A percentile compares a stretch with the other conserved stretches of the same genome.
These are phyloP conservation scores for Laetiporus sulphureus DNA, from an alignment of 1,284 basidiomycete species.

Conservation along the genomic window DNA sequence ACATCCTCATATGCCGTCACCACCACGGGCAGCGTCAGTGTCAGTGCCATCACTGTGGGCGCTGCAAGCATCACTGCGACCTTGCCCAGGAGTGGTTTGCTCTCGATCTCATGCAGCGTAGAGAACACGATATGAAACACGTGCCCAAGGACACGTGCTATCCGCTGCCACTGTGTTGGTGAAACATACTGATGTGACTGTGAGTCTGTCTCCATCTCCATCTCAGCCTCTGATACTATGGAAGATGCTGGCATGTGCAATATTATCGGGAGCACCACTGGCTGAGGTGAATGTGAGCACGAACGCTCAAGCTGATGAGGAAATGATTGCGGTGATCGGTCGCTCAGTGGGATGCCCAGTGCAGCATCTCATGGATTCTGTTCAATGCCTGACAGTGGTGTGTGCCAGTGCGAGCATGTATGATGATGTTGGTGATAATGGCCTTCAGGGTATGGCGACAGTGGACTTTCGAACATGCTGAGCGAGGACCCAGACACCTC, in stretches of 20 bases:
- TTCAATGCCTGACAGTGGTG: slow-evolving; percentile 15
- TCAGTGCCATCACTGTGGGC: slow-evolving; percentile 83
- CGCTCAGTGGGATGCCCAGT: slow-evolving; percentile 42
- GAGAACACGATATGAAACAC: slow-evolving; percentile 75
- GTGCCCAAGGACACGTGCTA: slow-evolving; percentile 32
- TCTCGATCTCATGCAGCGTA: slow-evolving; percentile 70
- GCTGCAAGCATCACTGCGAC: slow-evolving; percentile 76
- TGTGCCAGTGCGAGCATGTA: slow-evolving; percentile 25
- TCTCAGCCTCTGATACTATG: slow-evolving; percentile 16
- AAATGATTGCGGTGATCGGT: slow-evolving; percentile 32
- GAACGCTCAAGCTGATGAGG: slow-evolving; percentile 24
- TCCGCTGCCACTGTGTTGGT: slow-evolving; percentile 34
- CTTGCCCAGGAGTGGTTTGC: slow-evolving; percentile 70
- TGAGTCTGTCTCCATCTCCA: slow-evolving; percentile 32
- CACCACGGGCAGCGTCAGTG: slow-evolving; percentile 88
- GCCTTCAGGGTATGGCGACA: slow-evolving; percentile 67
- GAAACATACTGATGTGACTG: slow-evolving; percentile 38
- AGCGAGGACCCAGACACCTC: slow-evolving; percentile 54
- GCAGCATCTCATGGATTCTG: slow-evolving; percentile 43
- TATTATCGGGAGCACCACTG: slow-evolving; percentile 43
- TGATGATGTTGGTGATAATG: slow-evolving; percentile 46
- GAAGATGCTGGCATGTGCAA: slow-evolving; percentile 54
- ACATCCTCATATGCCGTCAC: slow-evolving; percentile 47
- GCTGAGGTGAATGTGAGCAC: too few species aligned
- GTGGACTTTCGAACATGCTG: slow-evolving; percentile 58